Conservation (phyloP, 1,284 basidiomycete species). For the Anthracocystis walkeri region DNA sequence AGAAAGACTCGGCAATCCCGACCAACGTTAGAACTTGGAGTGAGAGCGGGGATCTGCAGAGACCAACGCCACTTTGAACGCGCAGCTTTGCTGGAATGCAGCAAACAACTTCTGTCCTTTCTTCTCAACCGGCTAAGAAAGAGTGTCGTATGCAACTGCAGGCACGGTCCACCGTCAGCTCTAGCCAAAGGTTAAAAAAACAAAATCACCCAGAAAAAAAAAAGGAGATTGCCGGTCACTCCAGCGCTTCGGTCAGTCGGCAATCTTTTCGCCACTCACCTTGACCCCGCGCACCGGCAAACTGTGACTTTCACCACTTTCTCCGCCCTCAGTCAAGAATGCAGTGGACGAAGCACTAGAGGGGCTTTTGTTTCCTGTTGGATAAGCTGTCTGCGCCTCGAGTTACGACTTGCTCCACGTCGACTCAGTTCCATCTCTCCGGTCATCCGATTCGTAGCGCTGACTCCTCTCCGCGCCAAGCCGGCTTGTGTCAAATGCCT, state of each 20-base stretch:
- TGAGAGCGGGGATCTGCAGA: neutral
- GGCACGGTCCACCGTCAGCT: conserved; percentile 18
- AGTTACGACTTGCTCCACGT: no score
- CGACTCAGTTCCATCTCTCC: neutral
- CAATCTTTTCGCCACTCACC: conserved; percentile 34
- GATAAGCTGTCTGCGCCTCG: neutral
- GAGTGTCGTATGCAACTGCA: conserved; percentile 19
- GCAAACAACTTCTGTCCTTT: neutral
- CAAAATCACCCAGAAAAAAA: neutral
- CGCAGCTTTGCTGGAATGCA: conserved; percentile 13
- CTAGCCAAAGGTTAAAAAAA: no score
- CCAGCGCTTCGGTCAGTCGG: conserved; percentile 18
- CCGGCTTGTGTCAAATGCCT: neutral
- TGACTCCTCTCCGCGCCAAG: neutral
- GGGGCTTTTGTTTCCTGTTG: neutral
- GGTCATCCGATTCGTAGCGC: neutral
- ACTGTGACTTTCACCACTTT: conserved; percentile 4
- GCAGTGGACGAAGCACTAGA: no score
- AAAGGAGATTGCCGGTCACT: conserved; percentile 35
- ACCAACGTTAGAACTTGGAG: neutral
- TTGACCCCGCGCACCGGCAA: conserved; percentile 39
- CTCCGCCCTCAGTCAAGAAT: no score
- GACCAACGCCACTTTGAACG: neutral
- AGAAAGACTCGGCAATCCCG: conserved; percentile 1
- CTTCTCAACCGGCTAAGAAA: conserved; percentile 4